phyloP scores from a whole-genome alignment of 345 rosid genomes.

The Citrus inodora region DNA sequence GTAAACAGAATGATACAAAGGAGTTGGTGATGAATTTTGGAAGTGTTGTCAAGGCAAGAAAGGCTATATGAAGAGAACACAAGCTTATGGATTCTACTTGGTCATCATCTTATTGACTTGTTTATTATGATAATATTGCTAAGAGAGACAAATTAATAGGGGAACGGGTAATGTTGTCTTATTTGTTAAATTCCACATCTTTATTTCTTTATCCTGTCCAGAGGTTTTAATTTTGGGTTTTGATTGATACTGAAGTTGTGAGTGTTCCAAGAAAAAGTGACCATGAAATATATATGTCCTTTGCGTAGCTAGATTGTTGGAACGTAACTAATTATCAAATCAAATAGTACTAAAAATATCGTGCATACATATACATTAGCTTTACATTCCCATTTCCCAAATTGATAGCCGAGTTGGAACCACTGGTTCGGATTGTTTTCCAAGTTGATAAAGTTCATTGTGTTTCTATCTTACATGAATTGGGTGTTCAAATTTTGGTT shows the following conservation, averaged over 20 bases:
- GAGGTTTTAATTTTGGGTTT: neutral
- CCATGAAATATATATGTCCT: too few relatives aligned
- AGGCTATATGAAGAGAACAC: neutral
- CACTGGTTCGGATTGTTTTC: too few relatives aligned
- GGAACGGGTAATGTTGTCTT: neutral
- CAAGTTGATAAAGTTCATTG: too few relatives aligned
- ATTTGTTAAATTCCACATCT: neutral
- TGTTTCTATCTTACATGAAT: too few relatives aligned
- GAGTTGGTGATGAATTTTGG: constrained; percentile 1
- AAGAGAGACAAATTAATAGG: neutral
- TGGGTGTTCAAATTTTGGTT: too few relatives aligned
- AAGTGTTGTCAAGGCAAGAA: neutral
- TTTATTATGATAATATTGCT: neutral
- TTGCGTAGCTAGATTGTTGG: too few relatives aligned
- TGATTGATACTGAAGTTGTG: neutral
- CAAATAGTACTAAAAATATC: too few relatives aligned
- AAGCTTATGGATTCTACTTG: neutral
- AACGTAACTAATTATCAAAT: too few relatives aligned
- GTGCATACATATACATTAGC: too few relatives aligned
- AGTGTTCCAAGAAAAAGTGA: neutral
- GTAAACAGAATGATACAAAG: neutral
- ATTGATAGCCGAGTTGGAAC: too few relatives aligned
- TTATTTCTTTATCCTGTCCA: neutral
- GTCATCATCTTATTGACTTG: neutral
- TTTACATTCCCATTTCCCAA: too few relatives aligned